Evolutionary conservation across 2,329 filamentous ascomycete species (phyloP).

Genomic region (Proliferodiscus dingleyae): DNA sequence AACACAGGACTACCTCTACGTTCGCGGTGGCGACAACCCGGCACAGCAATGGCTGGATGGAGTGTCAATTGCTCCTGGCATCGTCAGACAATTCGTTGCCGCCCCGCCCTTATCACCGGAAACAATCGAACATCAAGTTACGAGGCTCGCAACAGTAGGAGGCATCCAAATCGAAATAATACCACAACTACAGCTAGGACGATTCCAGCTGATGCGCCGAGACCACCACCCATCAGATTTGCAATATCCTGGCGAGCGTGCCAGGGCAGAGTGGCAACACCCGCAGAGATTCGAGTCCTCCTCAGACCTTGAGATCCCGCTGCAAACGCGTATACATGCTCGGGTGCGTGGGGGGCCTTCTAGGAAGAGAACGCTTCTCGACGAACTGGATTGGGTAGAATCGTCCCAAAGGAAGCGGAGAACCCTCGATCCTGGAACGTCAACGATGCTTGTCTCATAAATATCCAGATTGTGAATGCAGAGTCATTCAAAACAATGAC

Average conservation of each 20-base stretch:
- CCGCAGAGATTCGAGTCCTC: not conserved
- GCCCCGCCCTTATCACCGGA: not conserved
- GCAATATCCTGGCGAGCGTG: not conserved
- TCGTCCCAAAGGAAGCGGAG: not conserved
- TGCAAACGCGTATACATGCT: not conserved
- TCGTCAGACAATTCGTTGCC: conserved; percentile 2
- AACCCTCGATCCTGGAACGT: not conserved
- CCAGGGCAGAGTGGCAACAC: not conserved
- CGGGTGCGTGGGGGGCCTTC: not conserved
- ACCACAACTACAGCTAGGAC: not conserved
- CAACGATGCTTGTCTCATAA: not conserved
- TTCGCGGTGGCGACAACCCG: not conserved
- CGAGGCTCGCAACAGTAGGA: not conserved
- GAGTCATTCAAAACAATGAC: not conserved
- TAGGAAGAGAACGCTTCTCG: not conserved
- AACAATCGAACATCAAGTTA: conserved; percentile 1
- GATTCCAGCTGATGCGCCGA: not conserved
- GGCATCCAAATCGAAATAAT: conserved; percentile 2
- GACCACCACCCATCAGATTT: not conserved
- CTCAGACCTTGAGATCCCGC: not conserved
- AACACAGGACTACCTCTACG: not conserved
- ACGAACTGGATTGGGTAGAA: not conserved
- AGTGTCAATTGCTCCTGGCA: not conserved
- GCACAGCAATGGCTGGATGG: conserved; percentile 1
- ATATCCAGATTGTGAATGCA: not conserved